A percentile compares a stretch with the other conserved stretches of the same genome.
phyloP scores from a whole-genome alignment of 78 protist genomes.

The Chrysochromulina parva region DNA sequence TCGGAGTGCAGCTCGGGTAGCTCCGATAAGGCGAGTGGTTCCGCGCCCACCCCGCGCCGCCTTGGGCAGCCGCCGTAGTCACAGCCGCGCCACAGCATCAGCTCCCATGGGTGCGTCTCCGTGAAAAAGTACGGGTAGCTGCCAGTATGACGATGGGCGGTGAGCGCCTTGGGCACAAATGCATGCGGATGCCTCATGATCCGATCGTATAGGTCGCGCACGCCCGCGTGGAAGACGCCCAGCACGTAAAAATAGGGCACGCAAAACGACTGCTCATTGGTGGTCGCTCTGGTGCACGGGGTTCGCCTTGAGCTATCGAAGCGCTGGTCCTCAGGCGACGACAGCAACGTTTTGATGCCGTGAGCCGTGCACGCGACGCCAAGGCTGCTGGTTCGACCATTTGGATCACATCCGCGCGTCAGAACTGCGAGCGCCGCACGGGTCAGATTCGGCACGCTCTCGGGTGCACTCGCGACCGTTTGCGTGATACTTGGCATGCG shows the following conservation, averaged over 20 bases:
- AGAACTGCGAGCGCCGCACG: too few species aligned
- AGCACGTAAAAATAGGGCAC: background rate
- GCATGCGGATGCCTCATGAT: background rate
- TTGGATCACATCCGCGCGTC: too few species aligned
- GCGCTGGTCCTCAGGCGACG: too few species aligned
- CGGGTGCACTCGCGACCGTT: too few species aligned
- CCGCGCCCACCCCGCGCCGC: background rate
- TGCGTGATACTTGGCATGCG: too few species aligned
- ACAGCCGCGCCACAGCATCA: background rate
- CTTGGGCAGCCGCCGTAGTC: background rate
- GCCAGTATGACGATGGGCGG: background rate
- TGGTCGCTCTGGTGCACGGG: too few species aligned
- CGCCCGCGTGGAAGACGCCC: background rate
- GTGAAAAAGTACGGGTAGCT: background rate
- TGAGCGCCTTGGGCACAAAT: background rate
- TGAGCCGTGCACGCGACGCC: too few species aligned
- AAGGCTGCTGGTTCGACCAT: too few species aligned
- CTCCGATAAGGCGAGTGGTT: background rate
- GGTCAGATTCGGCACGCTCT: too few species aligned
- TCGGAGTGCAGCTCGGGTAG: background rate
- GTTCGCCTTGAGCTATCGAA: too few species aligned
- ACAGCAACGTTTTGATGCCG: too few species aligned
- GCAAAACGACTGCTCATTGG: background rate
- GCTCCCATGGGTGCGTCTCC: background rate
- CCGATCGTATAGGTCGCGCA: background rate